Conservation (phyloP, 2,329 filamentous ascomycete species). For the Epichloe sibirici region DNA sequence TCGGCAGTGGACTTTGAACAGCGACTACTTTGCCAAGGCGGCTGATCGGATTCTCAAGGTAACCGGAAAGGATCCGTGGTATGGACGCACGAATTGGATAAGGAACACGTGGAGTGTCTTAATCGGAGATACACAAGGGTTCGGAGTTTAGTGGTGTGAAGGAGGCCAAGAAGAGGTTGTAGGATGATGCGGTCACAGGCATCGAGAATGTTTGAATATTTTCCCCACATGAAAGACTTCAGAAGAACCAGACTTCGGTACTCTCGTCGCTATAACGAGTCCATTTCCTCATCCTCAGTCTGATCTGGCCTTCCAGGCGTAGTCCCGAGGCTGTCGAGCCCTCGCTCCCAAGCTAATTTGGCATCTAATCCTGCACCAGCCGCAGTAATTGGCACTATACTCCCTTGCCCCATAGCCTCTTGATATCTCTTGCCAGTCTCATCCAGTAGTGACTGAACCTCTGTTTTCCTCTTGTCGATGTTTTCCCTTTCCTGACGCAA, state of each 20-base stretch:
- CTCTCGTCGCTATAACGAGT: slow-evolving; percentile 6
- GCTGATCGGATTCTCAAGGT: too few relatives aligned
- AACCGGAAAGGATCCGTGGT: too few relatives aligned
- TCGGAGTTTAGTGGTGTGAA: too few relatives aligned
- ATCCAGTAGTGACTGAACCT: slow-evolving; percentile 70
- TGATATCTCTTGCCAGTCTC: slow-evolving; percentile 60
- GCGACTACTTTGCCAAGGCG: too few relatives aligned
- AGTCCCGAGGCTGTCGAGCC: slow-evolving; percentile 24
- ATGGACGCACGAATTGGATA: too few relatives aligned
- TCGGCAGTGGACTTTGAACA: too few relatives aligned
- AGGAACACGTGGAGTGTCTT: too few relatives aligned
- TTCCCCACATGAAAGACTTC: too few relatives aligned
- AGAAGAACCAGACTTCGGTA: background rate
- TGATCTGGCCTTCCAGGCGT: slow-evolving; percentile 17
- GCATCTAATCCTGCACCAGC: background rate
- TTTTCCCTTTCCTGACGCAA: slow-evolving; percentile 56
- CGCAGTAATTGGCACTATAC: slow-evolving; percentile 6
- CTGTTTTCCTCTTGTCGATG: slow-evolving; percentile 56
- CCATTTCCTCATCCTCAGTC: slow-evolving; percentile 8
- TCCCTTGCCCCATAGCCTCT: slow-evolving; percentile 26
- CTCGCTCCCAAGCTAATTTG: slow-evolving; percentile 20
- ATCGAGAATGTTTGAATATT: too few relatives aligned
- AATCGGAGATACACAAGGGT: too few relatives aligned
- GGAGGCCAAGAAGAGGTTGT: too few relatives aligned
- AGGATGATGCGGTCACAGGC: too few relatives aligned